Evolutionary conservation across 148 eudicot genomes (phyloP), one percentile per base, ranked within the genome.

Genomic region (Tetragonia tetragonoides): DNA sequence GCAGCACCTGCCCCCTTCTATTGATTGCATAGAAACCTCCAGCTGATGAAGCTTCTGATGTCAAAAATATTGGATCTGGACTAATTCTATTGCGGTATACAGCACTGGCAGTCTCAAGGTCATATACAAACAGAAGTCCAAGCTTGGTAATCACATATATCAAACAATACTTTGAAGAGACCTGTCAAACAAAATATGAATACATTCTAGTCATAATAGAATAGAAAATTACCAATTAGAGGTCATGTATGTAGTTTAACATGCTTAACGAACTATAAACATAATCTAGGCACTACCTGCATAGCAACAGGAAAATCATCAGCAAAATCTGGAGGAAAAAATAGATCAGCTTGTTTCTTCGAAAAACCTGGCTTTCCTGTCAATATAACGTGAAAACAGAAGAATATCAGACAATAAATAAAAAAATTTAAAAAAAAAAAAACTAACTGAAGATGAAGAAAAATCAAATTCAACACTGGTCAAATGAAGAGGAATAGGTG

Each of bases 21-120:
- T 95, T 95, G 69, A 95, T 76, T 8, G 99, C 99, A 90, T 93
- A 95, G 83, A 95, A 95, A 57, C 99, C 99, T 68, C 99, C 99
- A 75, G 76, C 86, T 63, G 97, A 89, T 54, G 97, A 84, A 75
- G 99, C 99, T 86, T 93, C 97, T 20, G 99, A 80, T 18, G 99
- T 93, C 80, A 95, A 80, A 83, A 95, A 95, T 62, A 95, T 91
- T n/a, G 99, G 99, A 84, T 95, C 99, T 40, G 99, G 97, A 79
- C 99, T 95, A 28, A 95, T 95, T 81, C 97, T 86, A 81, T 95
- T 95, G 80, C 99, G 85, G 79, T 95, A 95, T 39, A 95, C 94
- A 39, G 97, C 99, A 77, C 94, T 89, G 56, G 97, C 97, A 60
- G 97, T 91, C 86, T 95, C 99, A 72, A 95, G 87, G 74, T 95